phyloP scores from a whole-genome alignment of 108 stramenopile genomes.

The Mediolabrus comicus region DNA sequence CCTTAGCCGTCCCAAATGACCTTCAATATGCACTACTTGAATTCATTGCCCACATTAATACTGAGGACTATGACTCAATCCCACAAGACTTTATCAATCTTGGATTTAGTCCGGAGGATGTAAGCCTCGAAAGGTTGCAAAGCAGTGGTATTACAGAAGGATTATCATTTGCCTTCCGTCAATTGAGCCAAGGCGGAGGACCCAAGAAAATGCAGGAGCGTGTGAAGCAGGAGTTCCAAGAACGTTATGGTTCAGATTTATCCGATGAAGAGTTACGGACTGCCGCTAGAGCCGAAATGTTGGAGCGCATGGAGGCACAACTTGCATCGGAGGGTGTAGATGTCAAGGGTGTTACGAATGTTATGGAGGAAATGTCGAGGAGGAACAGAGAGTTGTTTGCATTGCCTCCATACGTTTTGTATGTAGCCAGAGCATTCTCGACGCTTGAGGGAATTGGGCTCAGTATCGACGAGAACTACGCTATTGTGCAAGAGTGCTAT shows the following conservation, averaged over 20 bases:
- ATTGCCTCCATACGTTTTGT: constrained; percentile 79
- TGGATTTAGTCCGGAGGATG: constrained; percentile 69
- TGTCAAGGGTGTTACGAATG: constrained; percentile 74
- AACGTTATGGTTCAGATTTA: constrained; percentile 64
- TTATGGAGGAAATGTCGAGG: constrained; percentile 81
- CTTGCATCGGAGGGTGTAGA: constrained; percentile 73
- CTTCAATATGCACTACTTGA: constrained; percentile 84
- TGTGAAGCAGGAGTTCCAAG: constrained; percentile 69
- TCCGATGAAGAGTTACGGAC: constrained; percentile 59
- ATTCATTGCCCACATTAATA: constrained; percentile 89
- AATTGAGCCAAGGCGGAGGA: constrained; percentile 69
- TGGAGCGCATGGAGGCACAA: constrained; percentile 70
- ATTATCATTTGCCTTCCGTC: constrained; percentile 69
- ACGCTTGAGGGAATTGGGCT: constrained; percentile 89
- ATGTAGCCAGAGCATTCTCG: constrained; percentile 80
- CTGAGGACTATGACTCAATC: constrained; percentile 82
- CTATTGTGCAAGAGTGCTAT: constrained; percentile 90
- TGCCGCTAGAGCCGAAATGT: constrained; percentile 70
- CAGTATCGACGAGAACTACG: constrained; percentile 80
- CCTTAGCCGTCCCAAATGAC: constrained; percentile 69
- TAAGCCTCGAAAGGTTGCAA: constrained; percentile 59
- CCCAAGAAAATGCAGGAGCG: constrained; percentile 81
- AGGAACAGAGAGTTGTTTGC: constrained; percentile 77
- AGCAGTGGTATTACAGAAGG: constrained; percentile 75
- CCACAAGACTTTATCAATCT: constrained; percentile 86